These are phyloP conservation scores for Solanum corneliomulleri DNA, from an alignment of 257 asterid species.

Conservation along the genomic window DNA sequence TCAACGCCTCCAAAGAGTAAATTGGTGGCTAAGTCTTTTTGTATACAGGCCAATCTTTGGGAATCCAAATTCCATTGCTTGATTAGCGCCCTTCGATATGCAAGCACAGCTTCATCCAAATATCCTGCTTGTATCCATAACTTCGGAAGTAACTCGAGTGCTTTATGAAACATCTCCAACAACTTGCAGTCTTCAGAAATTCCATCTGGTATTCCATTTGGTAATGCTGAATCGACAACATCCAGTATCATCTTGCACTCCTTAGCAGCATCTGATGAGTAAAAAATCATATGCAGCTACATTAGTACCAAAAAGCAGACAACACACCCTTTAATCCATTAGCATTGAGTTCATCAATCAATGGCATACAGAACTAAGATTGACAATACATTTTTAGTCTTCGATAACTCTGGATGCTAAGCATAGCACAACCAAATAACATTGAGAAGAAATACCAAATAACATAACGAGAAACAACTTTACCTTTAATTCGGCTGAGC, in stretches of 20 bases:
- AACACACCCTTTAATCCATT: neutral
- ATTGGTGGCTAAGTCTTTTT: constrained; percentile 55
- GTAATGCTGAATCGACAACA: constrained; percentile 72
- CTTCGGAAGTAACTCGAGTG: constrained; percentile 68
- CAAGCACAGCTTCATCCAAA: constrained; percentile 59
- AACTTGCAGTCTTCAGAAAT: constrained; percentile 50
- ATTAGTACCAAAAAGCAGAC: neutral
- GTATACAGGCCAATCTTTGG: constrained; percentile 49
- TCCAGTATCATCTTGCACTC: constrained; percentile 81
- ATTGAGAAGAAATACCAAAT: neutral
- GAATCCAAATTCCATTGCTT: constrained; percentile 75
- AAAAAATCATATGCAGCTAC: neutral
- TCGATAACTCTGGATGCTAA: neutral
- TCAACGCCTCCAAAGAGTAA: constrained; percentile 75
- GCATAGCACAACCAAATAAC: neutral
- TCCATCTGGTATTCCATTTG: constrained; percentile 39
- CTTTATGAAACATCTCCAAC: constrained; percentile 69
- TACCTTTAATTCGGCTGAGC: constrained; percentile 78
- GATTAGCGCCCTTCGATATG: constrained; percentile 55
- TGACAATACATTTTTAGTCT: neutral
- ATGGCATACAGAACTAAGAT: neutral
- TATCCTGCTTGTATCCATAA: constrained; percentile 61
- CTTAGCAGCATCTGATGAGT: constrained; percentile 60
- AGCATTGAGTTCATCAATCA: neutral
- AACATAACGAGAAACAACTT: neutral